Evolutionary conservation across 2,329 filamentous ascomycete genomes (phyloP), one percentile per base, ranked within the genome.

Genomic region (Trichoderma polysporum): DNA sequence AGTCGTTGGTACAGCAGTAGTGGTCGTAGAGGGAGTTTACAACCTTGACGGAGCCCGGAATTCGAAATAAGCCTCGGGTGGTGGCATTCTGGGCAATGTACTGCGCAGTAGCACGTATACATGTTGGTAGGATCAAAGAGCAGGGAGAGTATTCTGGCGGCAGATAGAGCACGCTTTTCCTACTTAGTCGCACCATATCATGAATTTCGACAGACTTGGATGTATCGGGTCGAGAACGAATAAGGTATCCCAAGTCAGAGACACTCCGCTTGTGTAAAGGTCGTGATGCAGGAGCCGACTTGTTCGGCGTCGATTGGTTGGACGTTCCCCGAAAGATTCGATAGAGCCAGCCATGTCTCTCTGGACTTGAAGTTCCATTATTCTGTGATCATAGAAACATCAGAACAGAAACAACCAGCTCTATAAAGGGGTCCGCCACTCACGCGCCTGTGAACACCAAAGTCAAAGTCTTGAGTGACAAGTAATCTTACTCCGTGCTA

Each of bases 81-180:
- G 80, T 78, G 0, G 79, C 78, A 69, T 90, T 78, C 56, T 89
- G 85, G 3, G 87, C 80, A 10, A 91, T 81, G 73, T 87, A 84
- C 69, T 90, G 86, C n/a, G 85, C 87, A 9, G 86, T 88, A 10
- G 89, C 88, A 52, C 88, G 86, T 57, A 91, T 81, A 70, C 88
- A 90, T 4, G 88, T 90, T 9, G 89, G 89, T 33, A 91, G 77
- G 19, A 85, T 77, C 29, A 91, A 76, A 27, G 84, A 83, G 19
- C 83, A 81, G 1, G 86, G 83, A 3, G 87, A 80, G 71, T 89
- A 86, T 62, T 88, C 86, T 3, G 79, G 70, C 0, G 88, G 88
- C 9, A 91, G 78, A 71, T 88, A 86, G 56, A 91, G 77, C 33
- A 85, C 77, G 73, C 86, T 89, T 73, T 86, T 86, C 41, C 89